Evolutionary conservation across 2,329 filamentous ascomycete species (phyloP), one percentile per base, ranked within the genome.

Genomic region (Fusarium paranaense): DNA sequence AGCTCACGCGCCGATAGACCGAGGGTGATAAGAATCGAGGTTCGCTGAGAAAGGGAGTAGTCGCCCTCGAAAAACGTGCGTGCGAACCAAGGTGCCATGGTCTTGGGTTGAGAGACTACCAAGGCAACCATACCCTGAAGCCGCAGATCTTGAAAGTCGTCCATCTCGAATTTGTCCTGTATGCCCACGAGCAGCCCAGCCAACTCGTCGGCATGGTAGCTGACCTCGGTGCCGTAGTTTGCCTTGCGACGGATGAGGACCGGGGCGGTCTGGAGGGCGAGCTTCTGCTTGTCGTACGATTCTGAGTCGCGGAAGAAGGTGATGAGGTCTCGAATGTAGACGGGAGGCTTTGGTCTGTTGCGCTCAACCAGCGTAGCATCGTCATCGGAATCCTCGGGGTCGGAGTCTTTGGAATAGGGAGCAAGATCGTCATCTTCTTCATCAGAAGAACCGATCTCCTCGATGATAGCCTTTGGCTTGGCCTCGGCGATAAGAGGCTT

Each of bases 21-120:
- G 5, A 99, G 85, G 0, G 94, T 92, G 22, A 94, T 92, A 62
- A 99, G 91, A 40, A 98, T 88, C 0, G 93, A 90, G 9, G 93
- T 94, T 42, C 97, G 90, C 81, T 98, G 96, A 0, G 92, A 90
- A 40, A 98, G 86, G 0, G 95, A 98, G 82, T 97, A 95, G 80
- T 99, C 97, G 18, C 95, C 95, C 47, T 95, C 92, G 80, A 98
- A 98, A 80, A 97, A 97, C 0, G 93, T 93, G 66, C 92, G 91
- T 4, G 93, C 91, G 67, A 97, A 94, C 93, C 94, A 97, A 16
- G 91, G 93, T 0, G 91, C 95, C 89, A 98, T 94, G 62, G 89
- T 87, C 58, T 90, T 85, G 0, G 97, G 94, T 73, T 94, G 90
- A 1, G 94, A 92, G 3, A 97, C 87, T 0, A 98, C 86, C 9